Evolutionary conservation across 1,284 basidiomycete species (phyloP), one percentile per base, ranked within the genome.

Genomic region (Calocybe gambosa): DNA sequence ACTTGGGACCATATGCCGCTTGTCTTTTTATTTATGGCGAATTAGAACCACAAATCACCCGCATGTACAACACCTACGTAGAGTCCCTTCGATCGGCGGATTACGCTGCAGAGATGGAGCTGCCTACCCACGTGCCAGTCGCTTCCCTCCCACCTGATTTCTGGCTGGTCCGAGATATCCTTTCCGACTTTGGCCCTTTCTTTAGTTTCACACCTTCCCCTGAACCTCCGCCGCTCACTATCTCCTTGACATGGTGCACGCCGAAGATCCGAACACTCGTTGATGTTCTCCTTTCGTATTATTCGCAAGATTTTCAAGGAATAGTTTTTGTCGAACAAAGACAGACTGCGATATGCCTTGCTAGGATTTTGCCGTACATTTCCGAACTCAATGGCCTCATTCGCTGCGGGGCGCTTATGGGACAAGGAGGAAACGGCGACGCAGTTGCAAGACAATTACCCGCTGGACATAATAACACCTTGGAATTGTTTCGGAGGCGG

Each of bases 321-420:
- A 91, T 93, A 50, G 71, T 93, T 21, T 93, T 93, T 58, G 87
- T 89, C 7, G 80, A 90, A 53, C 87, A 89, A 58, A 74, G 89
- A 5, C 85, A 89, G 55, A 73, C 86, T 15, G 90, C 88, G 2
- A 67, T 74, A n/a, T 78, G 78, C 39, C 69, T 93, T 5, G 73
- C 85, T 1, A 76, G 69, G 56, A 62, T 90, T 18, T 65, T 93
- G 3, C 69, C 75, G 1, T 72, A 69, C 28, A 71, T 88, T 4
- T 72, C 79, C 0, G 70, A 74, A 31, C 61, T 89, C 9, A 66
- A 68, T 50, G 74, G 69, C 3, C 71, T 75, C 56, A 70, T 92
- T 43, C 70, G 71, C 10, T 77, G 81, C 41, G 79, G 73, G 0
- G 77, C 80, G 50, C 70, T 91, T 35, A 78, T 89, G 4, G 89